These are phyloP conservation scores for Gossypium mustelinum DNA, from an alignment of 345 rosid genomes.

Conservation along the genomic window DNA sequence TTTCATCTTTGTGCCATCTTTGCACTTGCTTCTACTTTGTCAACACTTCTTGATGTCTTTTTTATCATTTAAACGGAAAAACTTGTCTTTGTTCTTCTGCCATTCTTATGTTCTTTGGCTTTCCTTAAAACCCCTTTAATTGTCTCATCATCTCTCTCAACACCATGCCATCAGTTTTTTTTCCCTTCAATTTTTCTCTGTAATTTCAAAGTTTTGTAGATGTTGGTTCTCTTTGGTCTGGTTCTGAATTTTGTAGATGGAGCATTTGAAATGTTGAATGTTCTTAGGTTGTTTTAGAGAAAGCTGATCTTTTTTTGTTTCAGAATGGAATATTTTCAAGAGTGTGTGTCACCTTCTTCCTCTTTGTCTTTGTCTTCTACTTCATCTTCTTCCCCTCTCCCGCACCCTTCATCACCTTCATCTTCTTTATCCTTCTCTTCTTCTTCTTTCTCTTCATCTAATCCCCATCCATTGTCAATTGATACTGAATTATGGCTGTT, in stretches of 20 bases:
- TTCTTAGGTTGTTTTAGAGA: constrained; percentile 18
- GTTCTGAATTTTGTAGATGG: constrained; percentile 8
- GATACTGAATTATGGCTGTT: constrained; percentile 57
- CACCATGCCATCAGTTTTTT: background rate
- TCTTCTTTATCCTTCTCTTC: background rate
- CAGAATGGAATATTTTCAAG: constrained; percentile 58
- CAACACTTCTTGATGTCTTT: background rate
- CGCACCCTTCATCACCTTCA: constrained; percentile 7
- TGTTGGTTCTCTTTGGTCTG: background rate
- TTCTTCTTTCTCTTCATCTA: constrained; percentile 16
- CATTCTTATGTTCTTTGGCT: background rate
- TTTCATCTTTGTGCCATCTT: constrained; percentile 16
- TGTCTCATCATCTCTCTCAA: background rate
- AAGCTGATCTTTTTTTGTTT: constrained; percentile 17
- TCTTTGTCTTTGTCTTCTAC: constrained; percentile 27
- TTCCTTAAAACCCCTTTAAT: background rate
- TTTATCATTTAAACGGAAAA: background rate
- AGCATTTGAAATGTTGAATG: constrained; percentile 23
- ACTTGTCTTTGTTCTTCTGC: constrained; percentile 3
- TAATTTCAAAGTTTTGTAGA: background rate
- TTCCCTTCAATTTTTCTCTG: background rate
- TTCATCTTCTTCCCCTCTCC: constrained; percentile 28
- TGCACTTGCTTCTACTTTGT: background rate
- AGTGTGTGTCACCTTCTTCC: constrained; percentile 37
- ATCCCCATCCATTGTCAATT: constrained; percentile 34